Evolutionary conservation across 495 filamentous ascomycete genomes (phyloP), one percentile per base, ranked within the genome.

Genomic region (Aspergillus haitiensis): DNA sequence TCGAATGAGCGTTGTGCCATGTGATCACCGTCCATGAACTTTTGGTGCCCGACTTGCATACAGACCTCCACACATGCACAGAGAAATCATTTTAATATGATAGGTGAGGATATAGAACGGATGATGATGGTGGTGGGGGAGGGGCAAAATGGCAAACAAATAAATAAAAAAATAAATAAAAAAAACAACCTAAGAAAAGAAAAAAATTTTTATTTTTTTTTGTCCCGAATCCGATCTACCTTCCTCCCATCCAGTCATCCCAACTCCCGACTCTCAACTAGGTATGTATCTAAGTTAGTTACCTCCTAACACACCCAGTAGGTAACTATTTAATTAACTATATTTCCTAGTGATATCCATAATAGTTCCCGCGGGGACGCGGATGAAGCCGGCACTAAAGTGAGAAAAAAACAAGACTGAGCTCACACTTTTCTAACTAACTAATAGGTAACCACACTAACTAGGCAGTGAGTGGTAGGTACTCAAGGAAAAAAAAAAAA

Each of bases 371-470:
- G 59, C 47, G 18, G 9, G 15, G 16, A 8, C 2, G 47, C 59
- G 59, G 59, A 61, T 61, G 52, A 52, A 46, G 36, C 53, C 53
- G 59, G 53, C 52, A 56, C 59, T 61, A 61, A 57, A 57, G 45
- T 18, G 55, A 33, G 42, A 37, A 27, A 54, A 40, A 40, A 40
- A 42, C 12, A 8, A 42, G 15, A 42, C 39, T 5, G 15, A 15
- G 9, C n/a, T 9, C 9, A 40, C 37, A 9, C n/a, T 47, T 47
- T 16, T 47, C 44, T 47, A 15, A 15, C 16, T 47, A 10, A 40
- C n/a, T 47, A 10, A 40, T 8, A 40, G 37, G 11, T 40, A 11
- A 10, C 10, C 37, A 10, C 37, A 40, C 37, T 40, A 40, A 40
- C 5, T 4, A 40, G 37, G 37, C 21, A 27, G 21, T 27, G 21